phyloP scores from a whole-genome alignment of 208 protist species.

The Acanthamoeba culbertsoni region DNA sequence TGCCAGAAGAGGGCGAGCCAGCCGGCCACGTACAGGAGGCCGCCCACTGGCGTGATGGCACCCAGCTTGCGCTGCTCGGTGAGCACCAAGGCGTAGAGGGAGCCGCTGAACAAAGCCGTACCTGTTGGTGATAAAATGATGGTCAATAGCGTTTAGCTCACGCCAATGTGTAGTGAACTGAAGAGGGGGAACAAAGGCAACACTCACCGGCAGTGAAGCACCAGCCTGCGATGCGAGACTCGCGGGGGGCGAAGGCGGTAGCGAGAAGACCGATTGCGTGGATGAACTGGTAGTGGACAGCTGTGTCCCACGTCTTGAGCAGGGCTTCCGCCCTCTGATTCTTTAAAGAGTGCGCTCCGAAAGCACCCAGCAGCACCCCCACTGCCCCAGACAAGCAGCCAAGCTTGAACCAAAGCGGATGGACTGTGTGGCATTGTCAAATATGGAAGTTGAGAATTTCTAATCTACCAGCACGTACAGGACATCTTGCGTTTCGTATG shows the following conservation, averaged over 20 bases:
- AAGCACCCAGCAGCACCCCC: background rate
- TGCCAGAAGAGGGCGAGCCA: background rate
- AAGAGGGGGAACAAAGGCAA: background rate
- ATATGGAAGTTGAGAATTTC: too few species aligned
- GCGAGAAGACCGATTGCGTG: background rate
- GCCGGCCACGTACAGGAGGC: background rate
- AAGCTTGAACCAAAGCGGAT: background rate
- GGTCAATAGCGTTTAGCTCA: too few species aligned
- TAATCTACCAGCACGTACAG: too few species aligned
- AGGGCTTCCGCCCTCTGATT: background rate
- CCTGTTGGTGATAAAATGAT: background rate
- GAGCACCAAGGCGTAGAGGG: constrained; percentile 4
- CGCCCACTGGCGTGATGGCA: constrained; percentile 3
- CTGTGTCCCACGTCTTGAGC: background rate
- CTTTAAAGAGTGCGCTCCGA: background rate
- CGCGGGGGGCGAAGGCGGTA: background rate
- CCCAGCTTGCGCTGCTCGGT: background rate
- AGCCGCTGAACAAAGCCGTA: background rate
- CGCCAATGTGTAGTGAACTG: background rate
- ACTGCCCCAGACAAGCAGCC: background rate
- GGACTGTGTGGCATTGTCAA: too few species aligned
- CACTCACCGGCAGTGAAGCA: background rate
- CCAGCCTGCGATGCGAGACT: background rate
- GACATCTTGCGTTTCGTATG: too few species aligned
- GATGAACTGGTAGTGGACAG: constrained; percentile 47